Conservation (phyloP, 495 filamentous ascomycete genomes). For the Trichodelitschia bisporula region DNA sequence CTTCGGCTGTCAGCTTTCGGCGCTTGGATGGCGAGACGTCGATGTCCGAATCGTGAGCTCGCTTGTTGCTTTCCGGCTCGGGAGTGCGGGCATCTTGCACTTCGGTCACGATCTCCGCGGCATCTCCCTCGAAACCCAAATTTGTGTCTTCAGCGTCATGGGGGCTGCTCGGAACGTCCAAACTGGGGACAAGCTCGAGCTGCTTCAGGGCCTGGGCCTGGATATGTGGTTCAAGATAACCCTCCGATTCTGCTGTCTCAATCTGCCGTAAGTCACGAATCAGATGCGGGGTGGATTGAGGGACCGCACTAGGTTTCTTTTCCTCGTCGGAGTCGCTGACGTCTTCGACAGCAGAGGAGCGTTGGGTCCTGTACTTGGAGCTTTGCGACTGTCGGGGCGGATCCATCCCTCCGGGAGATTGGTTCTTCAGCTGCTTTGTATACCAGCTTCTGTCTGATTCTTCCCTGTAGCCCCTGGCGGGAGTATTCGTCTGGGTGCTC, state of each 20-base stretch:
- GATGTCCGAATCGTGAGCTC: background rate
- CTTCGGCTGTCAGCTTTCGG: constrained; percentile 49
- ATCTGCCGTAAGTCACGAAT: background rate
- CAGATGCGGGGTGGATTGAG: too few relatives aligned
- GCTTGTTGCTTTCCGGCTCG: background rate
- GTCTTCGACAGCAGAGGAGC: too few relatives aligned
- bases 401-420: constrained; percentile 3
- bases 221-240: too few relatives aligned
- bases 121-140: too few relatives aligned
- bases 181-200: background rate
- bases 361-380: too few relatives aligned
- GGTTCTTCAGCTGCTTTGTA: constrained; percentile 32
- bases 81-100: background rate
- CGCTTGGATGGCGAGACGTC: constrained; percentile 6
- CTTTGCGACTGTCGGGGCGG: constrained; percentile 1
- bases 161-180: background rate
- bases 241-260: background rate
- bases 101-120: too few relatives aligned
- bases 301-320: too few relatives aligned
- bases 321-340: constrained; percentile 7
- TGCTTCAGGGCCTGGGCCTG: background rate
- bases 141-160: too few relatives aligned
- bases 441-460: constrained; percentile 64
- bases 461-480: constrained; percentile 35
- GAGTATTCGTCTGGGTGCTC: constrained; percentile 35